Percentiles rank a stretch among this genome's conserved stretches.
Evolutionary conservation across 2,329 filamentous ascomycete species (phyloP).

Genomic region (Ophiosphaerella narmari): DNA sequence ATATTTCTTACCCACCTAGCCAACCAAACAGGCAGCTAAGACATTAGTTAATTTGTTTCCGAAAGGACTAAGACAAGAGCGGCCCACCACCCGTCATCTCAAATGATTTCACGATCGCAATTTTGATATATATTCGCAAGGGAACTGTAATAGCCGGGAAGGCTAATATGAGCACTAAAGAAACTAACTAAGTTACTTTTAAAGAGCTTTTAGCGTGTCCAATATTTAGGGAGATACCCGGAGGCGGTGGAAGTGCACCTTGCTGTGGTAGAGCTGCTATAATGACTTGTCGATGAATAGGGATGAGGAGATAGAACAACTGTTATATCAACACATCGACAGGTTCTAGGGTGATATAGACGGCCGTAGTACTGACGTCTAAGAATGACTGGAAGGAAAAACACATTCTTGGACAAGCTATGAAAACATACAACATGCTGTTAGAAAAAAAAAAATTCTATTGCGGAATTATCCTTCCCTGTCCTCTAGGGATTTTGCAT

Average conservation of each 20-base stretch:
- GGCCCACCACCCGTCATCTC: neutral
- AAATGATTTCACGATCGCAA: neutral
- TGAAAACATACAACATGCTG: neutral
- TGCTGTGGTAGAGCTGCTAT: neutral
- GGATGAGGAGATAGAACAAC: neutral
- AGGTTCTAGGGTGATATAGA: neutral
- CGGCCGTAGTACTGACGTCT: neutral
- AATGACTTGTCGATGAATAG: neutral
- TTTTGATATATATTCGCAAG: slow-evolving; percentile 1
- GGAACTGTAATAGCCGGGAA: neutral
- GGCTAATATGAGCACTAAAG: neutral
- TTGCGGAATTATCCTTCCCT: neutral
- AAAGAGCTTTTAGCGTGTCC: neutral
- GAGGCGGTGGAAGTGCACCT: slow-evolving; percentile 5
- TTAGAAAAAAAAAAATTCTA: neutral
- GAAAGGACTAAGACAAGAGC: neutral
- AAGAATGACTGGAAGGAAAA: neutral
- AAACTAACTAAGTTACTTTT: neutral
- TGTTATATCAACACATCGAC: neutral
- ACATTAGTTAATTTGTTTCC: neutral
- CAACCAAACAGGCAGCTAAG: neutral
- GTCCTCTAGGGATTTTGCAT: neutral
- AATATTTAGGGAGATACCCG: slow-evolving; percentile 1
- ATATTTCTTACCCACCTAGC: neutral
- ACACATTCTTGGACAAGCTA: neutral